A percentile compares a stretch with the other conserved stretches of the same genome.
phyloP scores from a whole-genome alignment of 345 rosid species.

The Rhizophora apiculata region DNA sequence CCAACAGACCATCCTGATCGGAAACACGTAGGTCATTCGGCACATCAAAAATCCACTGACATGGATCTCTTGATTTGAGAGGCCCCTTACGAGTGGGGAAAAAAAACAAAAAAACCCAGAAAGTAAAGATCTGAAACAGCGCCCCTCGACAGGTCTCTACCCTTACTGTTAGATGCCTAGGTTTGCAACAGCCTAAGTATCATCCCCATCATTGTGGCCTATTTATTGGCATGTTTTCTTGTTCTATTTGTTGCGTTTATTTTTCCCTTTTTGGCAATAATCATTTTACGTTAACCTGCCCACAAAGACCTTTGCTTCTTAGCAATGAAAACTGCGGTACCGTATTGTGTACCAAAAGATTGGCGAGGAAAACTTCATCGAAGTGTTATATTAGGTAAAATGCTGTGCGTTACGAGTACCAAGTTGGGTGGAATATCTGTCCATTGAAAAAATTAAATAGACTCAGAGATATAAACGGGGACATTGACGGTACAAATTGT shows the following conservation, averaged over 20 bases:
- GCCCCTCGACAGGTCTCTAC: background rate
- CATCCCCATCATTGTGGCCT: background rate
- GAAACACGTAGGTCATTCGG: background rate
- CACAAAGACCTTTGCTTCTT: too few species aligned
- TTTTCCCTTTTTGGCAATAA: background rate
- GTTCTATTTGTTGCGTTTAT: too few species aligned
- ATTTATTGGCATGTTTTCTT: background rate
- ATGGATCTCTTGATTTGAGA: conserved; percentile 14
- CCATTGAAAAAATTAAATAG: too few species aligned
- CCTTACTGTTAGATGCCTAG: background rate
- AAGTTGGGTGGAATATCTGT: too few species aligned
- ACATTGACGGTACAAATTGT: too few species aligned
- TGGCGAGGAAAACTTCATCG: too few species aligned
- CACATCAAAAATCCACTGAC: background rate
- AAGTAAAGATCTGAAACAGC: background rate
- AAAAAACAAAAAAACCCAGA: background rate
- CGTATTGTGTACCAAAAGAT: too few species aligned
- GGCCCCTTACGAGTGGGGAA: background rate
- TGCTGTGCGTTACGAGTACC: too few species aligned
- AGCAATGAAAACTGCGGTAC: too few species aligned
- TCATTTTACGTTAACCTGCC: too few species aligned
- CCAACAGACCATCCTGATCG: background rate
- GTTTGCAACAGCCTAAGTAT: background rate
- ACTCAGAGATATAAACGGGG: too few species aligned
- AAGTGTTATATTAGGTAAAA: too few species aligned